These are phyloP conservation scores for Fusarium tjaetaba DNA, from an alignment of 2,329 filamentous ascomycete genomes.

Conservation along the genomic window DNA sequence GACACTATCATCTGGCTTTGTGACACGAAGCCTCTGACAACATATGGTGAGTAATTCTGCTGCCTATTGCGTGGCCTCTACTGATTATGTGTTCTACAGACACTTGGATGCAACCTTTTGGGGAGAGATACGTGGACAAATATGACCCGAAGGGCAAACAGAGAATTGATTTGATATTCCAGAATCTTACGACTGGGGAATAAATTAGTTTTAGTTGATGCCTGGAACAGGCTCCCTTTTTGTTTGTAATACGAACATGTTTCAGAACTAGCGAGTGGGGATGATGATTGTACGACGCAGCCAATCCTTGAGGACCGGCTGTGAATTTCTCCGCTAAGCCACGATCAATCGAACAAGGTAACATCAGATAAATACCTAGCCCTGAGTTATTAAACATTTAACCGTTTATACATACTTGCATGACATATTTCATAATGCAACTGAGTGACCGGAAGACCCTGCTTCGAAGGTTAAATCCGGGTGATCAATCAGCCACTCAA, in stretches of 20 bases:
- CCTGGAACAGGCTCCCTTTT: not conserved
- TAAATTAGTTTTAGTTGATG: not conserved
- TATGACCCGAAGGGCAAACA: conserved; percentile 1
- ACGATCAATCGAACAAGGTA: not conserved
- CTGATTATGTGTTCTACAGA: not conserved
- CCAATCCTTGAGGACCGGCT: not conserved
- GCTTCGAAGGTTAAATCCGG: not conserved
- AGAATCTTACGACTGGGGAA: not conserved
- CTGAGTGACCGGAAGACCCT: accelerated
- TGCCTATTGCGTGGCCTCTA: not conserved
- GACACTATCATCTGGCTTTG: conserved; percentile 17
- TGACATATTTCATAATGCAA: not conserved
- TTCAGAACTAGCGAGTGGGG: not conserved
- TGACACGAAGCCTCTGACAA: conserved; percentile 9
- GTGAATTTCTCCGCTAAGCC: not conserved
- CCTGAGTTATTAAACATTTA: not conserved
- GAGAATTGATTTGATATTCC: not conserved
- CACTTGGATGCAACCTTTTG: conserved; percentile 24
- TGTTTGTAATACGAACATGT: not conserved
- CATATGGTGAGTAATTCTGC: not conserved
- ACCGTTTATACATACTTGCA: not conserved
- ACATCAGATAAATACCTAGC: not conserved
- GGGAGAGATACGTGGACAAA: conserved; percentile 4
- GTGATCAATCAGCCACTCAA: not conserved
- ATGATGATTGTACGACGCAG: not conserved